A percentile compares a stretch with the other conserved stretches of the same genome.
These are phyloP conservation scores for Primulina tabacum DNA, from an alignment of 257 asterid species.

Conservation along the genomic window DNA sequence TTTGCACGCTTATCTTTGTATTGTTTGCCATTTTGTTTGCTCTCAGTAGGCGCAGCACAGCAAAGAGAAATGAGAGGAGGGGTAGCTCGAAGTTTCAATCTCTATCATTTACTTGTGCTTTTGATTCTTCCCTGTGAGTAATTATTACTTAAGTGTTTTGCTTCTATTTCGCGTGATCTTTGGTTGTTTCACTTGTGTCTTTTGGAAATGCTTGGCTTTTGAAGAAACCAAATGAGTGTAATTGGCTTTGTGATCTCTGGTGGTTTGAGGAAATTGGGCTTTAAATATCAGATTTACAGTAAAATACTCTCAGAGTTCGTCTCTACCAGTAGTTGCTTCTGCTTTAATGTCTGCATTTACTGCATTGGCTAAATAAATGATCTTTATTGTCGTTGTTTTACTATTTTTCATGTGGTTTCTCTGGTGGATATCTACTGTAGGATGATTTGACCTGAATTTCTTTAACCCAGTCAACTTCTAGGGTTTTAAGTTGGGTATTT, in stretches of 20 bases:
- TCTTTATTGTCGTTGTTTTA: not conserved
- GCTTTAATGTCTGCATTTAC: conserved; percentile 13
- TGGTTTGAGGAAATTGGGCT: conserved; percentile 16
- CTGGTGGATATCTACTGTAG: not conserved
- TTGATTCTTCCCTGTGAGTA: conserved; percentile 54
- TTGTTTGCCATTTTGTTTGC: conserved; percentile 23
- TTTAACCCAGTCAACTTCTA: conserved; percentile 12
- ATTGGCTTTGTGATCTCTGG: conserved; percentile 22
- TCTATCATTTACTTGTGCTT: conserved; percentile 33
- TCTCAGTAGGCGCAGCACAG: conserved; percentile 25
- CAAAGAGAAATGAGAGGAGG: conserved; percentile 46
- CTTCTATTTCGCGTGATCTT: conserved; percentile 27
- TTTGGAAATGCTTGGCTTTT: conserved; percentile 4
- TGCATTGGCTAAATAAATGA: conserved; percentile 26
- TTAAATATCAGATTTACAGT: conserved; percentile 4
- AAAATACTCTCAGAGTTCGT: conserved; percentile 10
- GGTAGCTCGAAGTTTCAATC: conserved; percentile 34
- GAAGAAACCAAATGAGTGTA: conserved; percentile 17
- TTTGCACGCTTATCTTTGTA: conserved; percentile 17
- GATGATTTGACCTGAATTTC: conserved; percentile 20
- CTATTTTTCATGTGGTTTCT: not conserved
- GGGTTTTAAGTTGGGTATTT: conserved; percentile 29
- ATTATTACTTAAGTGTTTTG: conserved; percentile 17
- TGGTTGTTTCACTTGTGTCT: conserved; percentile 18
- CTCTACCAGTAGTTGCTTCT: conserved; percentile 15